Base-by-base conservation (phyloP, 257 asterid species). In the Petrea volubilis region DNA sequence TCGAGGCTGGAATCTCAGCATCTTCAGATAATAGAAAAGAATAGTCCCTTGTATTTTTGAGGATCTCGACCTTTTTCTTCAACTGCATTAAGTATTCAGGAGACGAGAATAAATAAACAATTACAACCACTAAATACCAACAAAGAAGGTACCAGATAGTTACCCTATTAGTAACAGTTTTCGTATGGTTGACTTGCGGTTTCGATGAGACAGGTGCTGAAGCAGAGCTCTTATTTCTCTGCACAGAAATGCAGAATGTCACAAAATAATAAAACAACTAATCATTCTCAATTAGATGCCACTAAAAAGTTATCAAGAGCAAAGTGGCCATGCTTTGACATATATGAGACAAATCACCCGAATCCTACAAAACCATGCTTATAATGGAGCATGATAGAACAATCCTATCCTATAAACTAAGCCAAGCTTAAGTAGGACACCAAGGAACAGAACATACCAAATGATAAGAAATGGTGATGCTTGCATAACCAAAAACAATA, bases 21-120 rank as follows among this genome's bases (percentile, higher is more conserved):
- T 95, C 98, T 63, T 90, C 96, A 50, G 95, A 87, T 74, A 86
- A 64, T 52, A 95, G 81, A 80, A 95, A 95, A 14, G 99, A 92
- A 70, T 95, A 95, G 74, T 95, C 99, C 78, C 99, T 85, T 12
- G 97, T 83, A 71, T 82, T 87, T 71, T 86, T 92, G 17, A 92
- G 80, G 72, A 88, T 83, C 81, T 95, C 94, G 0, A 80, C 93
- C 64, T 90, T 95, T 51, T 72, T 79, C 67, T 78, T 87, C 75
- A 81, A 58, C 98, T 91, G 91, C 85, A 75, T 14, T 31, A 71
- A 60, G 67, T 38, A 74, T 43, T 7, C 76, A 76, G 68, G 10
- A 59, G 58, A 25, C n/a, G 43, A 62, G 52, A 51, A 67, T 58
- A 47, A 23, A 25, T 34, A 58, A 58, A 71, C 62, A 59, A 53